Evolutionary conservation across 2,329 filamentous ascomycete genomes (phyloP).

Genomic region (Trichoderma brevicompactum): DNA sequence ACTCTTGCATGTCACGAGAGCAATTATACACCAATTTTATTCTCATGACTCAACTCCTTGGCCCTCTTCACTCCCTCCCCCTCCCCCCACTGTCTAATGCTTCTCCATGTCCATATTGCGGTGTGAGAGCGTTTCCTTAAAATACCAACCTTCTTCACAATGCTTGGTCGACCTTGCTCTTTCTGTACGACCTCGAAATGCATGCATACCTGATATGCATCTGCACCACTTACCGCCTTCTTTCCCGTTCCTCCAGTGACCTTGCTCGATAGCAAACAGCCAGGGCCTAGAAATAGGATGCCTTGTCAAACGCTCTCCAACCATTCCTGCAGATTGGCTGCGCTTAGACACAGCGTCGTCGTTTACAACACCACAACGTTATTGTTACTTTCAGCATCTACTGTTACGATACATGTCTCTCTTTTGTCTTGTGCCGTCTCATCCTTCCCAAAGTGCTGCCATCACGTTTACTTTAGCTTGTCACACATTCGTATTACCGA

Average conservation of each 20-base stretch:
- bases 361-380: constrained; percentile 9
- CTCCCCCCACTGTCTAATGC: not conserved
- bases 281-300: not conserved
- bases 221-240: not conserved
- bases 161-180: constrained; percentile 1
- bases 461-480: not conserved
- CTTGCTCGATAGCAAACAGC: not conserved
- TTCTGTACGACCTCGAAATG: constrained; percentile 13
- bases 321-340: not conserved
- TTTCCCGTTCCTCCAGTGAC: not conserved
- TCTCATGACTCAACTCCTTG: not conserved
- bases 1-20: not conserved
- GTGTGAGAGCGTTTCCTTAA: constrained; percentile 6
- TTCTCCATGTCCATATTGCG: not conserved
- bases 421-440: not conserved
- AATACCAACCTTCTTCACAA: not conserved
- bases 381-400: not conserved
- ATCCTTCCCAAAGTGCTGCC: constrained; percentile 6
- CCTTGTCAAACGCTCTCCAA: constrained; percentile 11
- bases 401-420: not conserved
- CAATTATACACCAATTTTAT: not conserved
- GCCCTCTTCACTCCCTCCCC: too few species aligned
- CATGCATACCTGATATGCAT: constrained; percentile 20
- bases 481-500: constrained; percentile 15
- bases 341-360: constrained; percentile 19